Base-by-base conservation (phyloP, 2,329 filamentous ascomycete species). In the Gaeumannomyces sp. region DNA sequence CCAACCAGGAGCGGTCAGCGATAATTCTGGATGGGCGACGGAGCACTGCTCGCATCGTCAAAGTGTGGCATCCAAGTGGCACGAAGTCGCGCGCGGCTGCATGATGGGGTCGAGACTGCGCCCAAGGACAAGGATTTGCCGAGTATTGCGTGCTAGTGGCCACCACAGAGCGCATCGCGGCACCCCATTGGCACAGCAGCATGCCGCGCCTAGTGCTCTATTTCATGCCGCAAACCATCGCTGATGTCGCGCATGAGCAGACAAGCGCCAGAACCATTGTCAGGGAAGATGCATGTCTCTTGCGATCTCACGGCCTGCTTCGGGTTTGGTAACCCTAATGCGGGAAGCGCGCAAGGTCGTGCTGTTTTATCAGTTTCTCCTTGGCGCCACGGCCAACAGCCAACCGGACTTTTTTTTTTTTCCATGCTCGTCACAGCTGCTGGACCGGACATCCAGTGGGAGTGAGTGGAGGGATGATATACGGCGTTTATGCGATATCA, bases 401-500 rank as follows among this genome's bases (percentile, higher is more conserved):
- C 45, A 53, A 53, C 45, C 22, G 25, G 56, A 19, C n/a, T 58
- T 58, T 27, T 58, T 58, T 2, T 27, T 27, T 58, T 25, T 59
- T 19, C 14, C 19, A 13, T 29, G 14, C 11, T 13, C 22, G 25
- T 25, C 25, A 14, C 14, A 7, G 25, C 29, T 14, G 27, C 35
- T 60, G 28, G 29, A n/a, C 14, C n/a, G n/a, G n/a, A 19, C 62
- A 38, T 56, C 59, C 22, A 7, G 27, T 28, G 19, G 56, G 28
- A 10, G 60, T 35, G 1, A 29, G 35, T 31, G 29, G 28, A 59
- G 22, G 29, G 50, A 16, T 45, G 53, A 16, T n/a, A n/a, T 58
- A 62, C 62, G 58, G 33, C 33, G 59, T 62, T 28, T 19, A 65
- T 65, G 64, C 64, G 33, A 65, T 53, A 62, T 62, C 28, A 27